Evolutionary conservation across 2,329 filamentous ascomycete genomes (phyloP).

Genomic region (Sporothrix variecibatus): DNA sequence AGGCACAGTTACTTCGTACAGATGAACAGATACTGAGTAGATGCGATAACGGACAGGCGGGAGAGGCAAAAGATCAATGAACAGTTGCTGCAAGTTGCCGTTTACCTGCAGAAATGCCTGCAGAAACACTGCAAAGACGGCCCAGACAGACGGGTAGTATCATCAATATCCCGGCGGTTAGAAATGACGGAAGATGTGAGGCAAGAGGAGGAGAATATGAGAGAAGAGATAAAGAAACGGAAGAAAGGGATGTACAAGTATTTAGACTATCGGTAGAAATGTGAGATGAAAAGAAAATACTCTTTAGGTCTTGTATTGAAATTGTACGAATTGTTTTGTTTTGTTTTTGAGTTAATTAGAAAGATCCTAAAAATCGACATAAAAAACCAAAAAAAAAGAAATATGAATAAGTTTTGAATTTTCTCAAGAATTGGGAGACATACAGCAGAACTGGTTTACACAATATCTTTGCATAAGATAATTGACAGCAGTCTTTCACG

Average conservation of each 20-base stretch:
- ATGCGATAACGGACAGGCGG: background rate
- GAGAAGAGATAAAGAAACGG: background rate
- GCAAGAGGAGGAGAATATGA: background rate
- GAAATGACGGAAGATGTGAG: background rate
- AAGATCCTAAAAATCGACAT: too few relatives aligned
- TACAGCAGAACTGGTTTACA: too few relatives aligned
- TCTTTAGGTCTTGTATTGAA: too few relatives aligned
- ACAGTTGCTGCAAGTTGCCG: background rate
- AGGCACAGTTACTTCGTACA: too few relatives aligned
- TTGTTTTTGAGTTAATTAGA: too few relatives aligned
- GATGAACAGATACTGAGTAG: too few relatives aligned
- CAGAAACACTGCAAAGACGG: background rate
- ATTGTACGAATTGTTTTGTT: too few relatives aligned
- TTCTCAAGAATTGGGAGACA: too few relatives aligned
- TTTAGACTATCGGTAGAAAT: too few relatives aligned
- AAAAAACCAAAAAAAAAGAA: background rate
- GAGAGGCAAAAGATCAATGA: background rate
- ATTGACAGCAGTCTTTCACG: background rate
- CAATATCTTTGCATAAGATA: background rate
- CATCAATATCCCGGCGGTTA: background rate
- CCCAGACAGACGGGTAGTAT: background rate
- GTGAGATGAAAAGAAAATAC: too few relatives aligned
- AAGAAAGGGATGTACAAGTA: too few relatives aligned
- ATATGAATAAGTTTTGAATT: too few relatives aligned
- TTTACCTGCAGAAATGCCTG: background rate